Conservation (phyloP, 306 rosid species). For the Glycine soja region DNA sequence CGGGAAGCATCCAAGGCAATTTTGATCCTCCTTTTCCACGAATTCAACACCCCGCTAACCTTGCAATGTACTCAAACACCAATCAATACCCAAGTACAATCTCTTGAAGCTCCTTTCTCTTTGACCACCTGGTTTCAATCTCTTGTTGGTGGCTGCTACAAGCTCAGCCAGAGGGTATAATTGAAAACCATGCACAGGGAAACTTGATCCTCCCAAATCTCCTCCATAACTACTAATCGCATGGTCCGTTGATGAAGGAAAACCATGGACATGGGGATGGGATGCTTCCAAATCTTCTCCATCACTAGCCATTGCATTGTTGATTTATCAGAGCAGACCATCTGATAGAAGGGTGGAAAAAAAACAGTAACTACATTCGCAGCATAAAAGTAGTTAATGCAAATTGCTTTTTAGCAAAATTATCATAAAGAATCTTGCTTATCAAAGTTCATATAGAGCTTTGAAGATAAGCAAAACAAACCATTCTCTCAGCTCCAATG, state of each 20-base stretch:
- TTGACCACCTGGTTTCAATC: too few relatives aligned
- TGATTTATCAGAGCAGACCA: constrained; percentile 64
- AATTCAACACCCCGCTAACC: constrained; percentile 49
- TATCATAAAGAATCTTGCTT: constrained; percentile 39
- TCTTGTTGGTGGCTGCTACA: too few relatives aligned
- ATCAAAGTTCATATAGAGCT: constrained; percentile 38
- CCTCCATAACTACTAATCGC: too few relatives aligned
- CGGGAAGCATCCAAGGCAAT: constrained; percentile 74
- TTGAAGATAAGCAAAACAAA: constrained; percentile 51
- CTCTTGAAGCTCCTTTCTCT: neutral
- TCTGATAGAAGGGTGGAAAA: constrained; percentile 56
- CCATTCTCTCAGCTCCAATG: constrained; percentile 87
- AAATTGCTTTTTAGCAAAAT: constrained; percentile 15
- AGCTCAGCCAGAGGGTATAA: too few relatives aligned
- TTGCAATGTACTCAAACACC: too few relatives aligned
- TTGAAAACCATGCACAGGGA: too few relatives aligned
- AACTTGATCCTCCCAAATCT: too few relatives aligned
- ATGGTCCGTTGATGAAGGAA: too few relatives aligned
- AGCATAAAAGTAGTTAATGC: neutral
- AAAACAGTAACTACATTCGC: constrained; percentile 33
- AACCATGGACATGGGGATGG: too few relatives aligned
- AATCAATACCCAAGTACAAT: too few relatives aligned
- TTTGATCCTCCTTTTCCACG: constrained; percentile 78
- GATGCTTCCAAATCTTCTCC: too few relatives aligned
- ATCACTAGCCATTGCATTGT: too few relatives aligned